Evolutionary conservation across 345 rosid species (phyloP).

Genomic region (Citrus medica): DNA sequence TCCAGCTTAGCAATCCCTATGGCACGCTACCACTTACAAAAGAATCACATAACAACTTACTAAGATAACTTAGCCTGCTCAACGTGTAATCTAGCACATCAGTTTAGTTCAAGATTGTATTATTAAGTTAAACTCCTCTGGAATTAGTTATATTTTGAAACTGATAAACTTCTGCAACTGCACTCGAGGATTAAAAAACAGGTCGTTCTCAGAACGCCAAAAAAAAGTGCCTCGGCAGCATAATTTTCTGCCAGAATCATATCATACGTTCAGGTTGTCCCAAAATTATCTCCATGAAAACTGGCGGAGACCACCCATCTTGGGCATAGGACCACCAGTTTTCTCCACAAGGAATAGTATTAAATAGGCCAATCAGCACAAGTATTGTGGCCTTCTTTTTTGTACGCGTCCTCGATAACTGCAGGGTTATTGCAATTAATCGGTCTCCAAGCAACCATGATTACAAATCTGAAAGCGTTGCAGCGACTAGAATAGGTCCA

Average conservation of each 20-base stretch:
- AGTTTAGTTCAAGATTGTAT: neutral
- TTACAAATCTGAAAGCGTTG: constrained; percentile 1
- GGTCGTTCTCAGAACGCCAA: neutral
- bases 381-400: neutral
- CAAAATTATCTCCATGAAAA: neutral
- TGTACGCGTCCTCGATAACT: neutral
- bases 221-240: neutral
- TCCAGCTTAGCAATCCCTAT: constrained; percentile 8
- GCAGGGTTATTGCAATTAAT: neutral
- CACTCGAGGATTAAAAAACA: neutral
- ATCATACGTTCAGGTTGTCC: constrained; percentile 9
- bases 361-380: neutral
- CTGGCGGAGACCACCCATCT: constrained; percentile 1
- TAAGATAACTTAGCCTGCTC: constrained; percentile 1
- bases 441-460: constrained; percentile 9
- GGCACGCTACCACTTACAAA: neutral
- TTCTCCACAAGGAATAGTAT: neutral
- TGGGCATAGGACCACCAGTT: neutral
- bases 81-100: neutral
- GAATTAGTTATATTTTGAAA: neutral
- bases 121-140: neutral
- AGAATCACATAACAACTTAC: neutral
- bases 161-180: neutral
- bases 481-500: constrained; percentile 2
- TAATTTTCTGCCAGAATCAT: constrained; percentile 3